Evolutionary conservation across 164 flowering plant genomes (phyloP), one percentile per base, ranked within the genome.

Genomic region (Berberis thunbergii): DNA sequence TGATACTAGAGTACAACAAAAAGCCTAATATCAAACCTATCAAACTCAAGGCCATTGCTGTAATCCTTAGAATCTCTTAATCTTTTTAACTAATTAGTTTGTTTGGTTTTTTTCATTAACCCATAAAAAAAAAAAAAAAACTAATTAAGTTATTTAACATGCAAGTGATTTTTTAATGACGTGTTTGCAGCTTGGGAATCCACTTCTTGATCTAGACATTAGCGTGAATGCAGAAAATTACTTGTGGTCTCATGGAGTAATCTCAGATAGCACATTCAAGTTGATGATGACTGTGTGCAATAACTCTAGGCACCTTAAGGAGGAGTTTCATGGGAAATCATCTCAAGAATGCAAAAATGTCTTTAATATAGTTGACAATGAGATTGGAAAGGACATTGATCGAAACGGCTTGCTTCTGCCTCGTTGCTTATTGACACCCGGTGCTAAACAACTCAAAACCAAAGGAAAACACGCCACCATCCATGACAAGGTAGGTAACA

Each of bases 1-100:
- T 74, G 10, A 13, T 80, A 43, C 41, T 78, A 52, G 75, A 80
- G 42, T 63, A 80, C 73, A 80, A 80, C 66, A 72, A 73, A 62
- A 11, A 45, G 39, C 72, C 75, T 2, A 69, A 71, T 41, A 57
- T 64, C 49, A 61, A 39, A 57, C 74, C 75, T 41, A 74, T 78
- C 74, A 78, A 78, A 43, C 78, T 78, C 49, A 80, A 76, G 68
- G 72, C 77, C 67, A 72, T 78, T 67, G 81, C 77, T 49, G 81
- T 80, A 73, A 68, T 2, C 52, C 11, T 40, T 2, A 8, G 26
- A 26, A 26, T 4, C 7, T 41, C 61, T 60, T 52, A 43, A 2
- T 11, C 2, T 42, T 2, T 57, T 7, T 57, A 43, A 6, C 8
- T 6, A 7, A 5, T 40, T 4, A 38, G 43, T n/a, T 57, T 41